phyloP scores from a whole-genome alignment of 495 filamentous ascomycete species.

The Penicillium chermesinum region DNA sequence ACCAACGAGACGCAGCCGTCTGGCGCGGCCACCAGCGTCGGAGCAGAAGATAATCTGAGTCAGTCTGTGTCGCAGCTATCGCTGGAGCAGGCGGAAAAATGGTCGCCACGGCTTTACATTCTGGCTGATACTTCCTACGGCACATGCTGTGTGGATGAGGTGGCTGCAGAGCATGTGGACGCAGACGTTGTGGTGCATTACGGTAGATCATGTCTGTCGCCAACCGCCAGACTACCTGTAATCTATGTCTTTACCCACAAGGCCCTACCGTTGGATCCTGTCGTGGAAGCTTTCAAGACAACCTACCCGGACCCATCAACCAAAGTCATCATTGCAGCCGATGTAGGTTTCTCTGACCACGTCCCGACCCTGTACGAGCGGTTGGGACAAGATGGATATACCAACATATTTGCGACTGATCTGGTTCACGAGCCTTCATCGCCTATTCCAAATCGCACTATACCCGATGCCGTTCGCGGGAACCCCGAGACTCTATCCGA shows the following conservation, averaged over 20 bases:
- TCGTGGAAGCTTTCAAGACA: constrained; percentile 58
- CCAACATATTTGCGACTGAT: constrained; percentile 59
- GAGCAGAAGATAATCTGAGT: constrained; percentile 15
- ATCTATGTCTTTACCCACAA: constrained; percentile 86
- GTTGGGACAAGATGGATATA: constrained; percentile 60
- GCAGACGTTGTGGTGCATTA: constrained; percentile 95
- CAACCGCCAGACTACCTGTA: constrained; percentile 81
- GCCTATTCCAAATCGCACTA: constrained; percentile 76
- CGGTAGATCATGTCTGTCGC: constrained; percentile 85
- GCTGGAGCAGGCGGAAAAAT: constrained; percentile 24
- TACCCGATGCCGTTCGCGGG: constrained; percentile 48
- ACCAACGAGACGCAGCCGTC: constrained; percentile 9
- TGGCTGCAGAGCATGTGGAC: constrained; percentile 89
- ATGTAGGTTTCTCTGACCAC: constrained; percentile 78
- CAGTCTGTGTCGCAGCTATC: constrained; percentile 29
- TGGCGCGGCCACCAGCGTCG: constrained; percentile 13
- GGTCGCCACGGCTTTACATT: constrained; percentile 64
- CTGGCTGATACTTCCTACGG: constrained; percentile 96
- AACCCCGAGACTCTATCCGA: constrained; percentile 52
- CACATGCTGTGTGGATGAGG: constrained; percentile 94
- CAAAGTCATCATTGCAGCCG: constrained; percentile 79
- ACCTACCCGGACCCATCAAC: constrained; percentile 58
- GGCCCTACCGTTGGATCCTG: constrained; percentile 51
- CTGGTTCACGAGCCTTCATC: constrained; percentile 76
- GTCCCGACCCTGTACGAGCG: constrained; percentile 47